Evolutionary conservation across 495 filamentous ascomycete genomes (phyloP), one percentile per base, ranked within the genome.

Genomic region (Penicillium samsonianum): DNA sequence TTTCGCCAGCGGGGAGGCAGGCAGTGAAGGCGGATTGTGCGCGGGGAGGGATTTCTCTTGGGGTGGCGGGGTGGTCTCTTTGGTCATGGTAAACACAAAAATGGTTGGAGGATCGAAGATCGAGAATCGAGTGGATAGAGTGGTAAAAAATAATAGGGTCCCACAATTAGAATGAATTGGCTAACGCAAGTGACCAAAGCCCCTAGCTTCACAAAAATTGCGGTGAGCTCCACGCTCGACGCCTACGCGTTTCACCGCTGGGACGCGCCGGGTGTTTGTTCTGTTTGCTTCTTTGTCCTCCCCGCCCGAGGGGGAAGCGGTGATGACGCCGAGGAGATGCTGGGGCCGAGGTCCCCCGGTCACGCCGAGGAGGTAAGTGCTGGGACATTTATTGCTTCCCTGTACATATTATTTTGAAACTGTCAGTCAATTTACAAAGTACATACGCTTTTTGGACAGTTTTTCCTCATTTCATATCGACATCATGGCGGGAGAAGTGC

Each of bases 401-500:
- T 43, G 37, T 53, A 53, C 35, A 47, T 38, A 55, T 31, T 50
- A 31, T 43, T 25, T 28, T 23, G 17, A 17, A 30, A 19, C 10
- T n/a, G 8, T 22, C 30, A 28, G 40, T 33, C 43, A 31, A n/a
- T n/a, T 35, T 25, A n/a, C 26, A 26, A 6, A 28, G 28, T 40
- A 52, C 16, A 41, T 52, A 26, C 17, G 2, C 12, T 53, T 31
- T 14, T 17, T 23, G 31, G 28, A 46, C 37, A 25, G 5, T 40
- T 25, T 10, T 26, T 42, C 20, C 26, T 22, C 6, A 7, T n/a
- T 31, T 45, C 4, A 23, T 9, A 33, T 17, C 52, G 7, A 56
- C 55, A 63, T 49, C 43, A 98, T 98, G 94, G 93, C 94, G 23
- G 93, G 94, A 55, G 76, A 77, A 31, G 83, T 98, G 53, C 84